A percentile compares a stretch with the other conserved stretches of the same genome.
Conservation (phyloP, 2,329 filamentous ascomycete species). For the Orbilia quercus region DNA sequence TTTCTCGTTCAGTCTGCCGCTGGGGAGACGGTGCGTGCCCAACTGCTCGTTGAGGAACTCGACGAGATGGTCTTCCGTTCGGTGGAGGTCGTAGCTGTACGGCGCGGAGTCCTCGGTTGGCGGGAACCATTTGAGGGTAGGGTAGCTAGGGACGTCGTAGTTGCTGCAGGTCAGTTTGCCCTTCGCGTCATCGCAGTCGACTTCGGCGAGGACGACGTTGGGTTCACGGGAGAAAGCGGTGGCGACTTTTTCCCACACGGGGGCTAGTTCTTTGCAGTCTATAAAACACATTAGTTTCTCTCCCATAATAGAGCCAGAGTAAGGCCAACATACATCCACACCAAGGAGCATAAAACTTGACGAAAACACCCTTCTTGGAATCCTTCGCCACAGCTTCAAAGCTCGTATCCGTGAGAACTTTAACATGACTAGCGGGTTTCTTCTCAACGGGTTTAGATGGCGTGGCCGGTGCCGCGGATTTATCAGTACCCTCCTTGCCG, state of each 20-base stretch:
- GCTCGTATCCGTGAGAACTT: constrained; percentile 80
- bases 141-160: constrained; percentile 85
- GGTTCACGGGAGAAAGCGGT: constrained; percentile 81
- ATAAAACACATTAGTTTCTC: constrained; percentile 35
- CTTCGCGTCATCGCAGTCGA: constrained; percentile 90
- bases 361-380: constrained; percentile 85
- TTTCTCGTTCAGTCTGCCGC: constrained; percentile 79
- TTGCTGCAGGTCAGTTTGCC: constrained; percentile 80
- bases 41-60: constrained; percentile 87
- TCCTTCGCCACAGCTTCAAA: constrained; percentile 80
- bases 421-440: constrained; percentile 78
- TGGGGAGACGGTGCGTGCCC: constrained; percentile 83
- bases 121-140: constrained; percentile 98
- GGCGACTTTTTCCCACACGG: constrained; percentile 88
- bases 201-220: constrained; percentile 71
- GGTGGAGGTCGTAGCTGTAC: constrained; percentile 75
- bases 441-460: constrained; percentile 69
- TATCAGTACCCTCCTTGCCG: constrained; percentile 67
- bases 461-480: no score
- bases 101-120: constrained; percentile 77
- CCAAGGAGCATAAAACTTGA: constrained; percentile 98
- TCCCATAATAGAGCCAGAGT: not conserved
- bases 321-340: constrained; percentile 81
- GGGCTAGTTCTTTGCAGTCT: constrained; percentile 98
- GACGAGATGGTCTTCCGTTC: constrained; percentile 79